Evolutionary conservation across 2,329 filamentous ascomycete genomes (phyloP).

Genomic region (Aspergillus sp.): DNA sequence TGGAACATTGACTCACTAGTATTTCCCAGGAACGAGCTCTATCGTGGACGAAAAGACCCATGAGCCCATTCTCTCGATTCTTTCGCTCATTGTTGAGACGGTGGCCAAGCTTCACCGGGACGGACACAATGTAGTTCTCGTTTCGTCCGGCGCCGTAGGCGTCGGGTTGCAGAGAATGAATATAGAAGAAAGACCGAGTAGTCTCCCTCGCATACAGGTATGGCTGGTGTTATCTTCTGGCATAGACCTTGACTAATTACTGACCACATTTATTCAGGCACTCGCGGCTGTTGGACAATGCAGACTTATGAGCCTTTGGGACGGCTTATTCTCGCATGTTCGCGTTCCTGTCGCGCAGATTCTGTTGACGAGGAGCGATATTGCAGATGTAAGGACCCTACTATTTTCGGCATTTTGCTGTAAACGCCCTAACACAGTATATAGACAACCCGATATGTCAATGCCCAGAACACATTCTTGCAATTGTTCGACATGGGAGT

Average conservation of each 20-base stretch:
- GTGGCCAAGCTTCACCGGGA: constrained; percentile 77
- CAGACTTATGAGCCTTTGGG: constrained; percentile 90
- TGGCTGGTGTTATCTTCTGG: constrained; percentile 3
- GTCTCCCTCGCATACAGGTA: constrained; percentile 78
- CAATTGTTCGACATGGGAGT: constrained; percentile 90
- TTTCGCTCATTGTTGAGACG: constrained; percentile 90
- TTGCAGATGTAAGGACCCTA: constrained; percentile 63
- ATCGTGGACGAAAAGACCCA: constrained; percentile 95
- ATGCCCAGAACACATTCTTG: constrained; percentile 89
- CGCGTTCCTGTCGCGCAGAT: constrained; percentile 91
- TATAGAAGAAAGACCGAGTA: constrained; percentile 76
- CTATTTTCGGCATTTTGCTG: not conserved
- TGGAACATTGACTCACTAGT: constrained; percentile 8
- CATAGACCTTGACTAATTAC: constrained; percentile 1
- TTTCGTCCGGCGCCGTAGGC: constrained; percentile 94
- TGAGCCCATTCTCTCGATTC: constrained; percentile 81
- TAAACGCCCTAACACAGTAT: constrained; percentile 8
- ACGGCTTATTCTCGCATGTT: constrained; percentile 79
- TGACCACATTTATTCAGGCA: constrained; percentile 45
- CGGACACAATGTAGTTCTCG: constrained; percentile 90
- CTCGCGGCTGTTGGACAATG: constrained; percentile 95
- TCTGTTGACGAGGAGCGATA: constrained; percentile 87
- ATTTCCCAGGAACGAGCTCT: constrained; percentile 76
- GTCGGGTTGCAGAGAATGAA: constrained; percentile 88
- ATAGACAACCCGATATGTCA: constrained; percentile 82